Conservation (phyloP, 2,329 filamentous ascomycete species). For the Phaeoacremonium minimum region DNA sequence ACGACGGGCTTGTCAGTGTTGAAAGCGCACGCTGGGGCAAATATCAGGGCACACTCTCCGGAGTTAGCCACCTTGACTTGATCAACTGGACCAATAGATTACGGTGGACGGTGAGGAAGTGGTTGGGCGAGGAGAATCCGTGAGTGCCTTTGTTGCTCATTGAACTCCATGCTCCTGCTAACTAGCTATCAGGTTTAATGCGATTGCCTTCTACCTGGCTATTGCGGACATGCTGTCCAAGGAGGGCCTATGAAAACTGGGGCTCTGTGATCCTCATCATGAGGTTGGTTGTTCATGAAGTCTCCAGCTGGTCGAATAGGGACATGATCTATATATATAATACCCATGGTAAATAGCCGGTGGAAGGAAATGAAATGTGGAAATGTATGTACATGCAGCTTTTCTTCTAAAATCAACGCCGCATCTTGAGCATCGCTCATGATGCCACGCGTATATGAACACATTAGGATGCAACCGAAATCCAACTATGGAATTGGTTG, state of each 20-base stretch:
- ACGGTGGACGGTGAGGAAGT: constrained; percentile 48
- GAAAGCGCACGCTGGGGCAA: constrained; percentile 57
- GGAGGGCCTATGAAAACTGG: constrained; percentile 44
- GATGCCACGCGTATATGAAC: too few relatives aligned
- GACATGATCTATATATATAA: too few relatives aligned
- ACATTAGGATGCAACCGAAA: too few relatives aligned
- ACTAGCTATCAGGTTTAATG: constrained; percentile 58
- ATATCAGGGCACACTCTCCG: constrained; percentile 60
- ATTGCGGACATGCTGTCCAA: constrained; percentile 69
- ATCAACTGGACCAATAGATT: constrained; percentile 66
- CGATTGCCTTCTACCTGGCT: constrained; percentile 62
- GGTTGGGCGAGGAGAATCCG: constrained; percentile 47
- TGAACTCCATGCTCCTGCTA: neutral
- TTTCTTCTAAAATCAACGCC: neutral
- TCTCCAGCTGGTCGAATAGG: too few relatives aligned
- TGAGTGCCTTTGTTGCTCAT: constrained; percentile 27
- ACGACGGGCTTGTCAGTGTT: constrained; percentile 66
- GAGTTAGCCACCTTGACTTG: constrained; percentile 59
- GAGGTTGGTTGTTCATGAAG: neutral
- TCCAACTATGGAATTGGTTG: too few relatives aligned
- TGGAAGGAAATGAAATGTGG: too few relatives aligned
- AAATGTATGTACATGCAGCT: neutral
- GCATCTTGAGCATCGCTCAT: too few relatives aligned
- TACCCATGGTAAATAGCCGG: too few relatives aligned
- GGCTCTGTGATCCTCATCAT: neutral